These are phyloP conservation scores for Pseudopyricularia javanii DNA, from an alignment of 2,329 filamentous ascomycete genomes.

Conservation along the genomic window DNA sequence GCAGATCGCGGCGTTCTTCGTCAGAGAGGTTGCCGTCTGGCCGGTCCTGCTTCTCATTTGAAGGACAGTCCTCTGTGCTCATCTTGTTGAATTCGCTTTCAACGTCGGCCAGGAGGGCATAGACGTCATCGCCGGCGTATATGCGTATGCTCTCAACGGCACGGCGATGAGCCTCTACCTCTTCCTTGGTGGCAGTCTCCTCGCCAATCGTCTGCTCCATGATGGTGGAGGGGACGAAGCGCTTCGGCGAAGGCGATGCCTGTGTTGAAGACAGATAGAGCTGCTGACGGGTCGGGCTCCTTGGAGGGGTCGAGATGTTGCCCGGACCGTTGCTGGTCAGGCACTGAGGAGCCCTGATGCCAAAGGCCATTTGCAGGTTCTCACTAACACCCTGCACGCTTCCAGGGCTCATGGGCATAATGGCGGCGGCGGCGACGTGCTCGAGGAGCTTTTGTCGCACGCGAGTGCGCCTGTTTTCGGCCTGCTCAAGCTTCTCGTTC, in stretches of 20 bases:
- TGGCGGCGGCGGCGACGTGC: slow-evolving; percentile 62
- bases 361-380: slow-evolving; percentile 28
- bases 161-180: slow-evolving; percentile 14
- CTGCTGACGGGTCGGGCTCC: slow-evolving; percentile 39
- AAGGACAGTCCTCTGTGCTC: slow-evolving; percentile 2
- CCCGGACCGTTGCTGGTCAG: slow-evolving; percentile 15
- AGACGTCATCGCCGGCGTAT: slow-evolving; percentile 56
- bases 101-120: slow-evolving; percentile 53
- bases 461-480: slow-evolving; percentile 63
- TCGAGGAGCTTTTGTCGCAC: slow-evolving; percentile 72
- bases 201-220: slow-evolving; percentile 36
- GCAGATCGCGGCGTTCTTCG: slow-evolving; percentile 25
- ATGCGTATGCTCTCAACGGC: slow-evolving; percentile 54
- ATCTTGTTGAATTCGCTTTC: slow-evolving; percentile 45
- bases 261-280: slow-evolving; percentile 15
- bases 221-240: slow-evolving; percentile 41
- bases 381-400: slow-evolving; percentile 22
- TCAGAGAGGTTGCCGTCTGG: slow-evolving; percentile 13
- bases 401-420: slow-evolving; percentile 24
- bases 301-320: slow-evolving; percentile 43
- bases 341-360: slow-evolving; percentile 19
- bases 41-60: slow-evolving; percentile 9
- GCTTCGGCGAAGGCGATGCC: slow-evolving; percentile 34
- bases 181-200: slow-evolving; percentile 17
- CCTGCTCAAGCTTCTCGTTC: slow-evolving; percentile 67